Percentiles rank a stretch among this genome's conserved stretches.
Evolutionary conservation across 768 basidiomycete genomes (phyloP).

Genomic region (Gelatoporia subvermispora): DNA sequence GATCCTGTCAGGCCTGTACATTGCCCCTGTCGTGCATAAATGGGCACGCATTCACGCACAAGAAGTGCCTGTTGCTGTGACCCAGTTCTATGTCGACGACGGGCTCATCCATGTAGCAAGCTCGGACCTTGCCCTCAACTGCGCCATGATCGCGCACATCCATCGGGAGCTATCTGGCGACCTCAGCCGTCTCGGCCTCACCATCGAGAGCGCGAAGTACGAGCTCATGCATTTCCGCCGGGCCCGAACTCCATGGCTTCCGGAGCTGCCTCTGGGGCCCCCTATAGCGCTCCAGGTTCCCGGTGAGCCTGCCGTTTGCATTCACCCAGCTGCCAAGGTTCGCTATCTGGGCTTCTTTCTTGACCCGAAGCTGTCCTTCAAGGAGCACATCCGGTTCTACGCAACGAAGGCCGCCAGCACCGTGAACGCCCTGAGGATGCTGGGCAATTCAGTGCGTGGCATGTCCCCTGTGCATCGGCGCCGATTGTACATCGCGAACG

Average conservation of each 20-base stretch:
- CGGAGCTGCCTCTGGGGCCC: background rate
- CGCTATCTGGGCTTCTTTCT: conserved; percentile 16
- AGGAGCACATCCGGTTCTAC: conserved; percentile 7
- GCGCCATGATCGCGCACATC: background rate
- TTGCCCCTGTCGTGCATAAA: conserved; percentile 10
- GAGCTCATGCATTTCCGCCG: conserved; percentile 14
- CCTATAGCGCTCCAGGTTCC: too few species aligned
- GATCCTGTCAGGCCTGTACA: conserved; percentile 9
- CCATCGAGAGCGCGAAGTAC: conserved; percentile 7
- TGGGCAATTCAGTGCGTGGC: conserved; percentile 16
- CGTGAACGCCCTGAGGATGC: conserved; percentile 2
- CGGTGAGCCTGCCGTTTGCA: background rate
- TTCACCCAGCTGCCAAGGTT: background rate
- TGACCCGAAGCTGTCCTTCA: conserved; percentile 8
- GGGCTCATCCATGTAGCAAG: conserved; percentile 5
- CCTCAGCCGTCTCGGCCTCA: conserved; percentile 7
- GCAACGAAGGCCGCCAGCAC: conserved; percentile 10
- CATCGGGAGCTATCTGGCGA: background rate
- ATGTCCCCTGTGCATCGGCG: conserved; percentile 9
- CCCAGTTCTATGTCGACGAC: conserved; percentile 15
- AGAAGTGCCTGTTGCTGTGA: too few species aligned
- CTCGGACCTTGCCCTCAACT: background rate
- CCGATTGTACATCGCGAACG: conserved; percentile 12
- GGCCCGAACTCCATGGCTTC: background rate
- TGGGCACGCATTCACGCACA: background rate